phyloP scores from a whole-genome alignment of 1,284 basidiomycete genomes.

The Pseudozyma pruni region DNA sequence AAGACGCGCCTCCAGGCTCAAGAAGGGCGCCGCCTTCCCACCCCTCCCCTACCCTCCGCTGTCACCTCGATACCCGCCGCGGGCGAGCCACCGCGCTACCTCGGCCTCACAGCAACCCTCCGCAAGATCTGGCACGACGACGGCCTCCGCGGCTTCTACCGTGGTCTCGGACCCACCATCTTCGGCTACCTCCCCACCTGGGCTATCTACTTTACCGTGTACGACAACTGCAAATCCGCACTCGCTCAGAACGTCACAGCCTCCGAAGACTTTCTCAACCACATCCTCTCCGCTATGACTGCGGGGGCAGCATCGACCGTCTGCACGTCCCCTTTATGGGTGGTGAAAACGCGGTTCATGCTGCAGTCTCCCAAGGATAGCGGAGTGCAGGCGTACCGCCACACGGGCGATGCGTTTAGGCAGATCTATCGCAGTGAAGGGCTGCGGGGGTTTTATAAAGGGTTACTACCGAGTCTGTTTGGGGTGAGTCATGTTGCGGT shows the following conservation, averaged over 20 bases:
- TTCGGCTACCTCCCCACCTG: slow-evolving; percentile 67
- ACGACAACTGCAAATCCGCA: slow-evolving; percentile 56
- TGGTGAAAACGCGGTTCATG: slow-evolving; percentile 67
- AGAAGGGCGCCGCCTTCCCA: slow-evolving; percentile 44
- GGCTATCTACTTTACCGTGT: slow-evolving; percentile 67
- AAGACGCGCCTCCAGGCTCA: slow-evolving; percentile 97
- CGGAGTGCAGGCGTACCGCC: slow-evolving; percentile 43
- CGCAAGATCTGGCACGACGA: slow-evolving; percentile 59
- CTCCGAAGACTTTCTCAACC: slow-evolving; percentile 54
- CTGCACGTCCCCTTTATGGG: slow-evolving; percentile 66
- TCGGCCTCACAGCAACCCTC: slow-evolving; percentile 31
- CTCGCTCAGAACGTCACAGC: slow-evolving; percentile 16
- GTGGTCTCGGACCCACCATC: slow-evolving; percentile 64
- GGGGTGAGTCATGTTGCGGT: slow-evolving; percentile 66
- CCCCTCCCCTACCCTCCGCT: neutral
- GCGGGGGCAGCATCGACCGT: slow-evolving; percentile 62
- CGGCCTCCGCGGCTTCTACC: slow-evolving; percentile 64
- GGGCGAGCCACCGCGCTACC: slow-evolving; percentile 10
- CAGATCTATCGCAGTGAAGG: slow-evolving; percentile 62
- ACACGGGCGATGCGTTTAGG: slow-evolving; percentile 63
- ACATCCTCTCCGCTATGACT: slow-evolving; percentile 64
- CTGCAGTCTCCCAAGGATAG: slow-evolving; percentile 37
- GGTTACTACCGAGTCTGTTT: slow-evolving; percentile 59
- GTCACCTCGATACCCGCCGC: slow-evolving; percentile 7
- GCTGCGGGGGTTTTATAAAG: slow-evolving; percentile 62